Evolutionary conservation across 163 green algal species (phyloP), one percentile per base, ranked within the genome.

Genomic region (Chlorella variabilis): DNA sequence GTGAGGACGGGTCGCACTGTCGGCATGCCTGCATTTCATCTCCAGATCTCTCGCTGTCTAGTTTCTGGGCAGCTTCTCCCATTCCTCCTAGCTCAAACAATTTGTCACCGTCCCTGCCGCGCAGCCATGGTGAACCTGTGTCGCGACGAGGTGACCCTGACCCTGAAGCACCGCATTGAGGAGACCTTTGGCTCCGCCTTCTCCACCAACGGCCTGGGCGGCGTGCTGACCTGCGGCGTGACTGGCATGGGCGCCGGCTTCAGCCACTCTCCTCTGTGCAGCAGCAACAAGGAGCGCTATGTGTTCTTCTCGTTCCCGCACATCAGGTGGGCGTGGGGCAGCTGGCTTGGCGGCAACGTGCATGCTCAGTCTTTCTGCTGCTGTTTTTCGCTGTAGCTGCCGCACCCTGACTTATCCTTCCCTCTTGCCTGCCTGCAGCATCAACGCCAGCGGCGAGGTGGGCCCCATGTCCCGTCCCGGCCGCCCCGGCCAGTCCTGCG

Each of bases 231-330:
- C 29, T 94, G 89, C 84, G 92, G 92, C 41, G 91, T 93, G 20
- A 95, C 88, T 2, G 93, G 93, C 84, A 91, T 97, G 76, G 86
- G 85, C 39, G 93, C 93, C 11, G 92, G 93, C 39, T 89, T 97
- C 31, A 69, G 51, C 54, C 71, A 79, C 71, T 79, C 71, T 33
- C 71, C 71, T n/a, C 38, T 79, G 34, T 79, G 71, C 71, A 62
- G 54, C 71, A 58, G 51, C 71, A 78, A 84, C 51, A 88, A 87
- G 76, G 92, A 97, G 86, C 87, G 93, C 65, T 97, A 98, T 74
- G 93, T 98, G 15, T 98, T 98, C 88, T 97, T 98, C 78, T 93
- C 90, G 78, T 97, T 98, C 87, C 95, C 95, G 39, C 95, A 98
- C 92, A 96, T 98, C 79, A 92, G 45, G 45, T 54, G 45, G 45